Evolutionary conservation across 148 eudicot species (phyloP).

Genomic region (Talinum fruticosum): DNA sequence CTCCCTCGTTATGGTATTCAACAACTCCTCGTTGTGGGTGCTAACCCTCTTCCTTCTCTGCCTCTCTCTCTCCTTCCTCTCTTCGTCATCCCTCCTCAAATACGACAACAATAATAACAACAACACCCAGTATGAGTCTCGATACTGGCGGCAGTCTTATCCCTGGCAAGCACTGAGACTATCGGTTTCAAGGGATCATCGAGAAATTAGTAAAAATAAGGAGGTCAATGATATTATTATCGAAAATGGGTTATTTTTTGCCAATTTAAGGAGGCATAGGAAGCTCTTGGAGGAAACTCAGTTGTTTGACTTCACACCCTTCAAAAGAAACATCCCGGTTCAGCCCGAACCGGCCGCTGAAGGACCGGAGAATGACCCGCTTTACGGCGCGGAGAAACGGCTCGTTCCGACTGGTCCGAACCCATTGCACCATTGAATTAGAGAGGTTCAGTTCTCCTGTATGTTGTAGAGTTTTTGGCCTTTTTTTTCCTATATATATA

Average conservation of each 20-base stretch:
- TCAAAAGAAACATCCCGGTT: slow-evolving; percentile 30
- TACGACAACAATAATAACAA: no score
- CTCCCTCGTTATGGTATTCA: slow-evolving; percentile 11
- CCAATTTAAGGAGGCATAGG: slow-evolving; percentile 14
- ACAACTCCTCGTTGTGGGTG: slow-evolving; percentile 4
- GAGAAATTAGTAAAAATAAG: neutral
- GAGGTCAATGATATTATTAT: neutral
- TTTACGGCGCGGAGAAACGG: slow-evolving; percentile 58
- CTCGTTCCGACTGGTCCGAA: slow-evolving; percentile 76
- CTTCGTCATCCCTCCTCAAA: neutral
- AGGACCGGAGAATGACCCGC: slow-evolving; percentile 63
- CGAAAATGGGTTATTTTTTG: neutral
- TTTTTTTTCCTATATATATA: neutral
- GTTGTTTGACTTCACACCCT: slow-evolving; percentile 67
- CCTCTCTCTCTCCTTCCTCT: neutral
- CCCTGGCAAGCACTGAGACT: neutral
- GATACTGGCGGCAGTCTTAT: neutral
- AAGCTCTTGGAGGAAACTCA: slow-evolving; percentile 22
- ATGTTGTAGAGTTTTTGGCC: slow-evolving; percentile 19
- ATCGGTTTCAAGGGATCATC: no score
- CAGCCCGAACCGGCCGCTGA: slow-evolving; percentile 22
- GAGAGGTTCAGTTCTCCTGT: slow-evolving; percentile 20
- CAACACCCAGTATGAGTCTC: neutral
- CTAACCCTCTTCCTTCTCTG: slow-evolving; percentile 10
- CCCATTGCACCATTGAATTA: slow-evolving; percentile 68